Evolutionary conservation across 352 stramenopile species (phyloP).

Genomic region (Pythium periplocum): DNA sequence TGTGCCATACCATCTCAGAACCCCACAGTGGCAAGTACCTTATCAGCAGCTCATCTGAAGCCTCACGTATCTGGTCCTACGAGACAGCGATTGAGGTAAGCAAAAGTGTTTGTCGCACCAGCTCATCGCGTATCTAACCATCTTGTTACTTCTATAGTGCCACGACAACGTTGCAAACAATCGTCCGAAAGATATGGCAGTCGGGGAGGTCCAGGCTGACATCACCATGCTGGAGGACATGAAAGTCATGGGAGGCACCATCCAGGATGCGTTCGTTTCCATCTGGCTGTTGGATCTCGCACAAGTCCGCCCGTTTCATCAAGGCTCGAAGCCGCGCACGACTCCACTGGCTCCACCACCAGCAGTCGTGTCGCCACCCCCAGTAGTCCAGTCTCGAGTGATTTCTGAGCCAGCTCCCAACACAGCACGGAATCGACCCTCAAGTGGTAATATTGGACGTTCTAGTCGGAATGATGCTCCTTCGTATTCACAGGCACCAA

Average conservation of each 20-base stretch:
- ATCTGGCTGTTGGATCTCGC: constrained; percentile 77
- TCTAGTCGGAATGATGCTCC: not conserved
- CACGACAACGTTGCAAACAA: constrained; percentile 67
- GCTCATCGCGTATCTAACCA: not conserved
- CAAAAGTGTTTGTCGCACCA: too few relatives aligned
- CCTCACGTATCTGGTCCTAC: constrained; percentile 80
- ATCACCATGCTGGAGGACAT: constrained; percentile 78
- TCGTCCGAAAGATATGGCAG: constrained; percentile 45
- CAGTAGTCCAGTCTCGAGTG: constrained; percentile 11
- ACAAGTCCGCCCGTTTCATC: constrained; percentile 61
- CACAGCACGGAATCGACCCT: constrained; percentile 5
- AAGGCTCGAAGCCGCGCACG: constrained; percentile 4
- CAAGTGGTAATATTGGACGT: constrained; percentile 2
- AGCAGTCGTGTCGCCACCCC: constrained; percentile 10
- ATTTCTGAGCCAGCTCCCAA: constrained; percentile 1
- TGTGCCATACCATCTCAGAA: constrained; percentile 72
- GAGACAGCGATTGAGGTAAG: constrained; percentile 69
- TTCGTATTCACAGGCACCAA: not conserved
- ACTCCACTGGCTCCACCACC: constrained; percentile 9
- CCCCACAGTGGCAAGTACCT: constrained; percentile 79
- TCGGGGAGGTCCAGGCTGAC: constrained; percentile 55
- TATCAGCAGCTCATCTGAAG: constrained; percentile 69
- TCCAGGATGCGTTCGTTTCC: constrained; percentile 77
- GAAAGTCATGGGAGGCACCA: constrained; percentile 77
- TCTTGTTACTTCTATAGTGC: constrained; percentile 30